phyloP scores from a whole-genome alignment of 2,329 filamentous ascomycete genomes.

The Hypoxylon sp. region DNA sequence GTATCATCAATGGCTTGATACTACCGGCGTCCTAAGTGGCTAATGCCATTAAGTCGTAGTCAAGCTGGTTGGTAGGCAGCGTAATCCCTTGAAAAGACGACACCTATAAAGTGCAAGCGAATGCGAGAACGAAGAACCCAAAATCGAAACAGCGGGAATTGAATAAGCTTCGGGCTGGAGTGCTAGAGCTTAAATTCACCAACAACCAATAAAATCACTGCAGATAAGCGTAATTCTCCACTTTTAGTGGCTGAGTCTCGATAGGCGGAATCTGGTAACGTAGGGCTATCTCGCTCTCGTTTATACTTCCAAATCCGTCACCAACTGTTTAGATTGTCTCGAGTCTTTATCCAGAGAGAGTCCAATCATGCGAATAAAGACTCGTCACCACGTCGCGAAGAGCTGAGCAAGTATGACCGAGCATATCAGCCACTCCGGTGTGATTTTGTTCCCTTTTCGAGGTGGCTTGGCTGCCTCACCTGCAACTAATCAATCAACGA shows the following conservation, averaged over 20 bases:
- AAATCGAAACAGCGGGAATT: constrained; percentile 8
- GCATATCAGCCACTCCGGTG: background rate
- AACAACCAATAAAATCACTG: constrained; percentile 10
- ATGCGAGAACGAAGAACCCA: constrained; percentile 16
- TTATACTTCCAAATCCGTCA: background rate
- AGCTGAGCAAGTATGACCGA: background rate
- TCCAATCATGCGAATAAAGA: background rate
- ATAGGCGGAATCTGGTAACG: background rate
- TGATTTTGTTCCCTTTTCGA: background rate
- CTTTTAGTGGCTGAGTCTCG: constrained; percentile 24
- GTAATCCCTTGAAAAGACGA: background rate
- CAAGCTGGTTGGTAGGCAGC: background rate
- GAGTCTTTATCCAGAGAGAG: background rate
- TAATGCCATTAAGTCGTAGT: background rate
- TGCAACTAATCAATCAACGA: background rate
- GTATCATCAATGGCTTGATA: background rate
- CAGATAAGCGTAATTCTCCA: background rate
- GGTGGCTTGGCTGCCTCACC: background rate
- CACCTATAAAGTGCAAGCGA: constrained; percentile 20
- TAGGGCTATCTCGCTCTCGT: constrained; percentile 3
- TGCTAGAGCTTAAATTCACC: constrained; percentile 13
- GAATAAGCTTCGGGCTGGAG: constrained; percentile 21
- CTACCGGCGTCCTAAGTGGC: background rate
- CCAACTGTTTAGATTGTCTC: background rate
- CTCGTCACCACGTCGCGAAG: background rate